A percentile compares a stretch with the other conserved stretches of the same genome.
phyloP scores from a whole-genome alignment of 306 rosid species.

The Pterocarpus santalinus region DNA sequence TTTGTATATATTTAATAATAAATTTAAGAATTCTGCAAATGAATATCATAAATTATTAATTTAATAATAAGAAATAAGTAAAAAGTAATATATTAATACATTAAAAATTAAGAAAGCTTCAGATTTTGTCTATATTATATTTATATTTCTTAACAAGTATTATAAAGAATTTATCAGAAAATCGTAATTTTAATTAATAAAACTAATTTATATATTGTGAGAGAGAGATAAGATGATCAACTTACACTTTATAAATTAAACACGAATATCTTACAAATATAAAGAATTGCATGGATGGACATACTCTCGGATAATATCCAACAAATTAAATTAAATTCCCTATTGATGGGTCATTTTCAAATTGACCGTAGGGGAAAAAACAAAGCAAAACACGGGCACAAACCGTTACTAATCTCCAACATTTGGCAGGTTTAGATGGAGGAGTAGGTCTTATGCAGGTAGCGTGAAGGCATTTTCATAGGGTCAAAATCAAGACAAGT shows the following conservation, averaged over 20 bases:
- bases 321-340: background rate
- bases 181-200: too few species aligned
- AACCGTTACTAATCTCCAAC: constrained; percentile 1
- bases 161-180: too few species aligned
- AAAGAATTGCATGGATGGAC: too few species aligned
- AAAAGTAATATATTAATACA: background rate
- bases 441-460: background rate
- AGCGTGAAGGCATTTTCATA: constrained; percentile 18
- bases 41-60: too few species aligned
- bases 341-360: constrained; percentile 27
- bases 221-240: too few species aligned
- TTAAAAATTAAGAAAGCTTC: background rate
- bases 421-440: constrained; percentile 1
- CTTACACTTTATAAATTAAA: too few species aligned
- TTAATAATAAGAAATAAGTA: too few species aligned
- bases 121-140: background rate
- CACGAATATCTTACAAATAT: too few species aligned
- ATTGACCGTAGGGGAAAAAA: background rate
- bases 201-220: too few species aligned
- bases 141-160: too few species aligned
- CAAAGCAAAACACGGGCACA: background rate
- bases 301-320: too few species aligned
- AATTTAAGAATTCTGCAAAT: background rate
- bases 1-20: background rate
- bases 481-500: constrained; percentile 20